Base-by-base conservation (phyloP, 352 stramenopile genomes). In the Pythium aphanidermatum region DNA sequence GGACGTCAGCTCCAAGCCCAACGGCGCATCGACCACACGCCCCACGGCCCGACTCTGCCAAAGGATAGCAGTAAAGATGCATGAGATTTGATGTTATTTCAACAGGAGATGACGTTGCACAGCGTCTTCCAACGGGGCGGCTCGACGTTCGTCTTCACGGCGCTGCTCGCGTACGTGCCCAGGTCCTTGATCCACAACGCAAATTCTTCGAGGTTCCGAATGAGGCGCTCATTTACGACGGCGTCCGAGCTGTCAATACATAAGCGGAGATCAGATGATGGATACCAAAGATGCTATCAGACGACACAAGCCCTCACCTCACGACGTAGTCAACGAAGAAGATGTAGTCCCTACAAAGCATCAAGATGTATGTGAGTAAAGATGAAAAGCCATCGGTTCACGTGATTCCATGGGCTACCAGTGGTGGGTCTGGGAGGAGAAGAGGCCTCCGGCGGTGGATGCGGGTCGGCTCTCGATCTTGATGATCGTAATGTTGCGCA, bases 381-480 rank as follows among this genome's bases (percentile, higher is more conserved):
- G n/a, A n/a, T n/a, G n/a, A n/a, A n/a, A n/a, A n/a, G n/a, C n/a
- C n/a, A n/a, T n/a, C n/a, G n/a, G n/a, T n/a, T n/a, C n/a, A n/a
- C n/a, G n/a, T n/a, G n/a, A n/a, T n/a, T n/a, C n/a, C n/a, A n/a
- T n/a, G n/a, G n/a, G n/a, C n/a, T 51, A 80, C 70, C 70, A 88
- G 43, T 88, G 73, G 37, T 78, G 78, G 2, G 71, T 88, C 50
- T 84, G 70, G 14, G 71, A 73, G 8, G 66, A 72, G 28, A 87
- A 87, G 10, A 83, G 52, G 8, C 58, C 69, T 8, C 65, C 67
- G 0, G 73, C 75, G 12, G 73, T 88, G 32, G 75, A 68, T 1
- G 75, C 75, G 7, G 75, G 75, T n/a, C 75, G 73, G 28, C 73
- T 86, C 47, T 88, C 73, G n/a, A 88, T 88, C 69, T 88, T 85